These are phyloP conservation scores for Fraxinus americana DNA, from an alignment of 257 asterid species.

Conservation along the genomic window DNA sequence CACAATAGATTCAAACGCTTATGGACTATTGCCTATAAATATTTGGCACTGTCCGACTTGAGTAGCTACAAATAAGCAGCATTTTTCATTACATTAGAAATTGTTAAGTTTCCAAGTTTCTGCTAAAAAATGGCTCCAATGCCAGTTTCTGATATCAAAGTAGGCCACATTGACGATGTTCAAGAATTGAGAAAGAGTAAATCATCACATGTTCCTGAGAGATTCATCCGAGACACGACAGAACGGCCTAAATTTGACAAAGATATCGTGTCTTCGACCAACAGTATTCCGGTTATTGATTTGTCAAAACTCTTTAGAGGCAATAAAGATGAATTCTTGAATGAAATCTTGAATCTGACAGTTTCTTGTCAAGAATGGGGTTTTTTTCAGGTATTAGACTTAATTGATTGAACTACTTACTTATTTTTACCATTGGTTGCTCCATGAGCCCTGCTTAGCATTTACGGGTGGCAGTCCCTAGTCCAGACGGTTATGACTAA, in stretches of 20 bases:
- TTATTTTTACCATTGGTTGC: too few relatives aligned
- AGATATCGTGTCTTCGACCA: slow-evolving; percentile 25
- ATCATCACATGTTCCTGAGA: slow-evolving; percentile 60
- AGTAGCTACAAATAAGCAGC: slow-evolving; percentile 29
- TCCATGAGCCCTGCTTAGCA: too few relatives aligned
- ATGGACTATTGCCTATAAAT: slow-evolving; percentile 52
- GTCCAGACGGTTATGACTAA: too few relatives aligned
- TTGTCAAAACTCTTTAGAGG: slow-evolving; percentile 59
- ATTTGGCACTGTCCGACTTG: slow-evolving; percentile 21
- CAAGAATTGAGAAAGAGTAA: slow-evolving; percentile 69
- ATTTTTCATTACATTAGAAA: neutral
- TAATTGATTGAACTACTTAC: too few relatives aligned
- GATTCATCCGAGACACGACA: slow-evolving; percentile 64
- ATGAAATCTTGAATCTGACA: slow-evolving; percentile 64
- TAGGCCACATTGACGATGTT: slow-evolving; percentile 91
- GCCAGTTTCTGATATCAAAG: slow-evolving; percentile 51
- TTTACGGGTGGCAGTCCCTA: too few relatives aligned
- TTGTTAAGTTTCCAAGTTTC: neutral
- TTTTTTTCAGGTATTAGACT: slow-evolving; percentile 73
- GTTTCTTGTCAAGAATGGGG: slow-evolving; percentile 89
- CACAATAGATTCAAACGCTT: slow-evolving; percentile 20
- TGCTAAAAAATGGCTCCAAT: slow-evolving; percentile 58
- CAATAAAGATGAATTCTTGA: slow-evolving; percentile 46
- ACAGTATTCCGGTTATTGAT: slow-evolving; percentile 79
- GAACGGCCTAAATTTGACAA: slow-evolving; percentile 60